A percentile compares a stretch with the other conserved stretches of the same genome.
These are phyloP conservation scores for Volvox africanus DNA, from an alignment of 139 green algal genomes.

Conservation along the genomic window DNA sequence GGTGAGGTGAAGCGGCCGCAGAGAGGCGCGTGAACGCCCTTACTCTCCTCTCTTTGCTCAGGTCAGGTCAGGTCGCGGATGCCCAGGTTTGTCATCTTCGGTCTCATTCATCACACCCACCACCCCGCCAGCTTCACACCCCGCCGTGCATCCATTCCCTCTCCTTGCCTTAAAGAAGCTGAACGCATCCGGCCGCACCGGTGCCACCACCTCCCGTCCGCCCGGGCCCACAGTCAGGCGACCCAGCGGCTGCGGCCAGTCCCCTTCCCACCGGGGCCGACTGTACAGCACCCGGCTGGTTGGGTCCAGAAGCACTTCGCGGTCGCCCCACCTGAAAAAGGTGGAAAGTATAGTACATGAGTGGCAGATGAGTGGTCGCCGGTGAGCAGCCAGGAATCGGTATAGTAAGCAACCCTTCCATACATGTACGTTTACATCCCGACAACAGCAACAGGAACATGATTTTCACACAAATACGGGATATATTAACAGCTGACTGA, in stretches of 20 bases:
- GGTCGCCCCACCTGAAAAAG: slow-evolving; percentile 1
- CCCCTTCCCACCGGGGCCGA: background rate
- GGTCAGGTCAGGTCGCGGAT: too few species aligned
- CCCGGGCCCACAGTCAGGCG: background rate
- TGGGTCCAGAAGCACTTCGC: slow-evolving; percentile 45
- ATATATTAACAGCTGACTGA: too few species aligned
- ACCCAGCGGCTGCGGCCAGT: slow-evolving; percentile 44
- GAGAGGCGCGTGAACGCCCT: too few species aligned
- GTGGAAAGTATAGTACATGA: background rate
- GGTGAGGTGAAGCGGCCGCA: background rate
- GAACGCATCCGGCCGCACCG: background rate
- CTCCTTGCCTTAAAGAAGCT: slow-evolving; percentile 56
- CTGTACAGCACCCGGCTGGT: slow-evolving; percentile 39
- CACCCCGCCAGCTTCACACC: too few species aligned
- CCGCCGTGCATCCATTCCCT: too few species aligned
- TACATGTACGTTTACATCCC: background rate
- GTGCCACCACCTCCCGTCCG: background rate
- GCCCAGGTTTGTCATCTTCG: too few species aligned
- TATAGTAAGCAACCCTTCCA: background rate
- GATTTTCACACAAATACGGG: too few species aligned
- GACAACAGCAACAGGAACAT: too few species aligned
- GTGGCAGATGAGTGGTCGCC: background rate
- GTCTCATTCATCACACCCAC: too few species aligned
- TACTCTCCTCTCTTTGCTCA: too few species aligned
- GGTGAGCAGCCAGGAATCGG: background rate